Base-by-base conservation (phyloP, 352 stramenopile species). In the Phytophthora hibernalis region DNA sequence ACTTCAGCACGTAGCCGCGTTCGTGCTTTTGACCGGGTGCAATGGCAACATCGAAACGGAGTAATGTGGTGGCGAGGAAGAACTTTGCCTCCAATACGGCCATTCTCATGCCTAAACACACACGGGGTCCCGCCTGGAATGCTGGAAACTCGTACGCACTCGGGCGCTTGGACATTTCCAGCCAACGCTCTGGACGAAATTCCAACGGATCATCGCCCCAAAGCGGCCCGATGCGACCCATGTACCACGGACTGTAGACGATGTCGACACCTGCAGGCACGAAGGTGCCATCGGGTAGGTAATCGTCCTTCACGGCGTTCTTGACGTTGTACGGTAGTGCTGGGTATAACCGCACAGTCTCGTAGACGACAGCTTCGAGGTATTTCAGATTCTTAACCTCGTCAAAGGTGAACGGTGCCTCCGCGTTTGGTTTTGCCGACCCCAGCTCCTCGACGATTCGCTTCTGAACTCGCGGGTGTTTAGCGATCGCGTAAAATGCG, bases 271-370 rank as follows among this genome's bases (percentile, higher is more conserved):
- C 88, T 16, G 80, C 79, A 16, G 79, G 80, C 0, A 96, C 80
- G 44, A 89, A 89, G 6, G 83, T 92, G 10, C 84, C 83, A 49
- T 93, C 85, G 2, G 85, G 87, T 7, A 91, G 52, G 8, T 83
- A 61, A 45, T 95, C 85, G 64, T 92, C 87, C 2, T 74, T 40
- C 3, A 91, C 73, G 4, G 79, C 80, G 24, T 76, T 64, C 69
- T 92, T 93, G 50, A 89, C 74, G 48, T 95, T 92, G 51, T 81
- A 88, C 4, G 89, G 85, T 5, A 95, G 67, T n/a, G 83, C 72
- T 16, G 89, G 89, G 44, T 89, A 95, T 60, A 96, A 55, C 3
- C 89, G 82, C 33, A 93, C 69, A 5, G 81, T 74, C 54, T 96
- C 89, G 45, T 78, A 82, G 26, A 90, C 74, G 13, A 93, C 85